phyloP scores from a whole-genome alignment of 768 basidiomycete species.

The Suillus subluteus region DNA sequence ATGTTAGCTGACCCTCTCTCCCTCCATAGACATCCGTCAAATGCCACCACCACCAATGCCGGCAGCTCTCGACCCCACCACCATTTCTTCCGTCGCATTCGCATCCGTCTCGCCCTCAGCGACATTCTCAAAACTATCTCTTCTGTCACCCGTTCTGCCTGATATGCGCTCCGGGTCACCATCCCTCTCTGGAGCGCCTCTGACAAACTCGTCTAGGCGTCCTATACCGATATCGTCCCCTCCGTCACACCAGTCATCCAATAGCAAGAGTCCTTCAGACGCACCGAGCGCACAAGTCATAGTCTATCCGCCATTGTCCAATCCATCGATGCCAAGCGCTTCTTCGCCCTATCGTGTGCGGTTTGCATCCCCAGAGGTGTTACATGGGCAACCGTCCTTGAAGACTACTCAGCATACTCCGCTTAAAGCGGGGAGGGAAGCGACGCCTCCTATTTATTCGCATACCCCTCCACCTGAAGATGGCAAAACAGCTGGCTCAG shows the following conservation, averaged over 20 bases:
- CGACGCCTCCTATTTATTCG: not conserved
- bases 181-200: constrained; percentile 12
- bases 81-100: constrained; percentile 32
- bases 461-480: not conserved
- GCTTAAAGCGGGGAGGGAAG: not conserved
- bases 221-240: constrained; percentile 18
- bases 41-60: constrained; percentile 60
- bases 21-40: constrained; percentile 37
- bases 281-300: not conserved
- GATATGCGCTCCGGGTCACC: constrained; percentile 16
- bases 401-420: not conserved
- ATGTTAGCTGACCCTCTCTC: not conserved
- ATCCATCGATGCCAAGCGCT: not conserved
- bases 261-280: constrained; percentile 9
- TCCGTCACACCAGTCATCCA: constrained; percentile 24
- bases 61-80: constrained; percentile 45
- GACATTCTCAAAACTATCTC: constrained; percentile 56
- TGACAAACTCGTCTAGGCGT: constrained; percentile 14
- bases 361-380: constrained; percentile 36
- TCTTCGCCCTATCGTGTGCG: constrained; percentile 26
- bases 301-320: not conserved
- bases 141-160: constrained; percentile 38
- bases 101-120: constrained; percentile 46
- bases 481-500: not conserved
- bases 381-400: constrained; percentile 20